Evolutionary conservation across 2,329 filamentous ascomycete genomes (phyloP), one percentile per base, ranked within the genome.

Genomic region (Pezicula neosporulosa): DNA sequence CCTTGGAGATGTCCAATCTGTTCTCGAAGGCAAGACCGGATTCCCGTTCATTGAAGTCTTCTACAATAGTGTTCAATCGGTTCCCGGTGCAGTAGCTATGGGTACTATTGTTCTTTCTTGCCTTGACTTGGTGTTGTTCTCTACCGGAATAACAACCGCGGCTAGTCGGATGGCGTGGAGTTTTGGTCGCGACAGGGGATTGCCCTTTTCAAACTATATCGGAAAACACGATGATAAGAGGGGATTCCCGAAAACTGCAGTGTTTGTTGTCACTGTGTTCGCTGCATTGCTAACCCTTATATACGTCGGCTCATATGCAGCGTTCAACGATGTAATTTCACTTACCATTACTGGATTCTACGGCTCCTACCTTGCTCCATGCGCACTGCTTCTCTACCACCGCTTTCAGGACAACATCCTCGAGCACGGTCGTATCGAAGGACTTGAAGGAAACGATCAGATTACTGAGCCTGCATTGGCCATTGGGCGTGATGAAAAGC

Each of bases 21-120:
- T 76, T 1, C 62, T 79, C 3, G 63, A 65, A 0, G 73, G 72
- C 0, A 69, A 70, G 0, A 79, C 78, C 0, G 73, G 73, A 1
- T 80, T 77, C 44, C 80, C 82, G 0, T 82, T 82, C 56, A 82
- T 85, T 60, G 71, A 80, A 42, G 73, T 83, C 18, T 83, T 76
- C 48, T 70, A 69, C 46, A 69, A 76, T 44, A 69, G 68, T 6
- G 71, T 73, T 4, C 58, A 68, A 0, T 68, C 62, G 37, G 55
- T 68, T 16, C 65, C 67, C 10, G 72, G 67, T 1, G 65, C 71
- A 2, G 70, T 66, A 27, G 63, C 66, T 6, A 72, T 75, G 67
- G 67, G 63, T 0, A 61, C 65, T 1, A 62, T 75, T 9, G 59
- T 74, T 2, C 58, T 72, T 74, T 2, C 58, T 72, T 1, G 57